phyloP scores from a whole-genome alignment of 768 basidiomycete species.

The Lactarius indigo region DNA sequence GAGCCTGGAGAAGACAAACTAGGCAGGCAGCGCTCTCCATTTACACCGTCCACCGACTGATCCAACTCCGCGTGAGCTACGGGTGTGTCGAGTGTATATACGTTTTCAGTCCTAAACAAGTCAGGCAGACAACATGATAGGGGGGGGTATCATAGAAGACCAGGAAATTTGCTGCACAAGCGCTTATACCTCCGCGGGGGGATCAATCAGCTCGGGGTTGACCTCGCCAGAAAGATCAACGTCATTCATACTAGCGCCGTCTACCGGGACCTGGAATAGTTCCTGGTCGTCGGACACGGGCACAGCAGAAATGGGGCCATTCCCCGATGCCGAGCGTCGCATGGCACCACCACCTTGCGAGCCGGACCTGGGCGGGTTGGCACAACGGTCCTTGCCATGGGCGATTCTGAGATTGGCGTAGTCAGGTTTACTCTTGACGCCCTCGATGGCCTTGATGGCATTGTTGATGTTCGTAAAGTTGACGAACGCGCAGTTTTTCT shows the following conservation, averaged over 20 bases:
- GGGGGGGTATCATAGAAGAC: conserved; percentile 17
- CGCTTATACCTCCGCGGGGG: conserved; percentile 12
- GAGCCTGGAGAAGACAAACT: conserved; percentile 7
- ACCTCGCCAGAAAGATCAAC: conserved; percentile 13
- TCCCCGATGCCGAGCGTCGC: conserved; percentile 45
- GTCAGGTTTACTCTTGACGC: conserved; percentile 87
- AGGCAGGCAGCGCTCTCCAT: conserved; percentile 14
- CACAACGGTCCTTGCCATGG: conserved; percentile 95
- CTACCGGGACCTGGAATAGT: conserved; percentile 19
- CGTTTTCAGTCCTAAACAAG: conserved; percentile 18
- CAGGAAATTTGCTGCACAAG: background rate
- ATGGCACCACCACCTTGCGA: conserved; percentile 63
- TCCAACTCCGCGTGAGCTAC: conserved; percentile 11
- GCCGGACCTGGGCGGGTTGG: conserved; percentile 84
- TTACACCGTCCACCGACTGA: conserved; percentile 17
- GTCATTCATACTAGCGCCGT: conserved; percentile 5
- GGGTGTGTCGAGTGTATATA: conserved; percentile 13
- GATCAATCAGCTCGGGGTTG: conserved; percentile 15
- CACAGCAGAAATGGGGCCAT: conserved; percentile 28
- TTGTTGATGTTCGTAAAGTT: conserved; percentile 95
- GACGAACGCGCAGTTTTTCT: conserved; percentile 95
- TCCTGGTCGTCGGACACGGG: conserved; percentile 18
- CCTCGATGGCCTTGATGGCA: conserved; percentile 98
- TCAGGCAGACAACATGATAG: conserved; percentile 5
- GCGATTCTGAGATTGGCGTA: conserved; percentile 87